phyloP scores from a whole-genome alignment of 345 rosid genomes.

The Gossypioides kirkii region DNA sequence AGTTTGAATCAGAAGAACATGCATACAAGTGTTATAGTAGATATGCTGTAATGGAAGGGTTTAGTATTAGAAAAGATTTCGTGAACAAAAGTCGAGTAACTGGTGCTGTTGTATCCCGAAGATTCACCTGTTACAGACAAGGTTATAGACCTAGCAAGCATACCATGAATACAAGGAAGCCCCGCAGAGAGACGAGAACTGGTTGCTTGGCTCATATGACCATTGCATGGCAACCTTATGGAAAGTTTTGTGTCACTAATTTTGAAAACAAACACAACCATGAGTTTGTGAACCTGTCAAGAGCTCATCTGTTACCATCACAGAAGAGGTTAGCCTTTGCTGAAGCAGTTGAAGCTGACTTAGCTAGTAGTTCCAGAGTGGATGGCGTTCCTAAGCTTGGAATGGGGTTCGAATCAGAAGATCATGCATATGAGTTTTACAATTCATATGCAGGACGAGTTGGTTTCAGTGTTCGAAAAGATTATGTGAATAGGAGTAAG shows the following conservation, averaged over 20 bases:
- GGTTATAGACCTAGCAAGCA: conserved; percentile 27
- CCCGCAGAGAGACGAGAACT: conserved; percentile 31
- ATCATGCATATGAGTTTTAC: conserved; percentile 36
- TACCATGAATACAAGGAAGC: conserved; percentile 23
- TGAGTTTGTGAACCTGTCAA: conserved; percentile 25
- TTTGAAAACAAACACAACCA: conserved; percentile 33
- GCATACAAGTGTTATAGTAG: conserved; percentile 29
- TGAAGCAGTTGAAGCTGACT: conserved; percentile 33
- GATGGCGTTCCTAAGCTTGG: conserved; percentile 34
- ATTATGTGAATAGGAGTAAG: conserved; percentile 36
- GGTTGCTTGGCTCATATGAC: conserved; percentile 44
- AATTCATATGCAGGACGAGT: conserved; percentile 31
- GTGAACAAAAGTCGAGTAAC: conserved; percentile 32
- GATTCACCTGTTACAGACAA: conserved; percentile 34
- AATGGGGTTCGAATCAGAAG: conserved; percentile 34
- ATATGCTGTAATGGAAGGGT: conserved; percentile 33
- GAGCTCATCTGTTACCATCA: conserved; percentile 31
- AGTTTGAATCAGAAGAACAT: conserved; percentile 35
- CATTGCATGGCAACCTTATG: conserved; percentile 31
- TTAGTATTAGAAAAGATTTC: conserved; percentile 35
- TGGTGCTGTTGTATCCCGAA: conserved; percentile 29
- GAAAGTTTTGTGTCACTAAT: conserved; percentile 30
- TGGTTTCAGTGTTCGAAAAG: conserved; percentile 38
- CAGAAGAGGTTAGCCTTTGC: conserved; percentile 32
- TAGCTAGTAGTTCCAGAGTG: conserved; percentile 17